Conservation (phyloP, 148 eudicot genomes). For the Vaccinium macrocarpon region DNA sequence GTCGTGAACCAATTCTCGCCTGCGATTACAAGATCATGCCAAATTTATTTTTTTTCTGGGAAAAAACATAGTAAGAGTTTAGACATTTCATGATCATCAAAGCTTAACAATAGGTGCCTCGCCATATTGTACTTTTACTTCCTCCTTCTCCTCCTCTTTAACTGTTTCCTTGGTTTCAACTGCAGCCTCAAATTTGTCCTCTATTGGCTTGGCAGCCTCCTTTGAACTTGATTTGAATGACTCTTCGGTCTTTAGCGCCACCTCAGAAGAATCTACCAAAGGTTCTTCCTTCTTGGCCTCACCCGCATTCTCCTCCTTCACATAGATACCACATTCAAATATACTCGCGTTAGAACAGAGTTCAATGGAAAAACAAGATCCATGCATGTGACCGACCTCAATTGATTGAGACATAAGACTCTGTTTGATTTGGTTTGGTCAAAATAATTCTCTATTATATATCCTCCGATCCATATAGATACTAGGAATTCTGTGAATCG, state of each 20-base stretch:
- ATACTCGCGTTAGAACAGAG: too few relatives aligned
- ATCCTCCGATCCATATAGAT: slow-evolving; percentile 30
- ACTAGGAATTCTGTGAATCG: neutral
- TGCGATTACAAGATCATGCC: neutral
- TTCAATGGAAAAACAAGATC: too few relatives aligned
- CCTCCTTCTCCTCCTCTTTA: slow-evolving; percentile 14
- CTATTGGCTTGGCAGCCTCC: slow-evolving; percentile 17
- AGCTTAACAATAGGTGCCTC: slow-evolving; percentile 44
- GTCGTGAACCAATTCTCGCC: neutral
- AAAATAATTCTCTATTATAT: too few relatives aligned
- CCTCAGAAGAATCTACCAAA: neutral
- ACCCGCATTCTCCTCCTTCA: slow-evolving; percentile 46
- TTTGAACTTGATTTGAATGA: slow-evolving; percentile 17
- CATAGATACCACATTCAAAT: neutral
- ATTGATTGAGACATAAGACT: too few relatives aligned
- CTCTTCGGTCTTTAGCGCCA: neutral
- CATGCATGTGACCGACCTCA: too few relatives aligned
- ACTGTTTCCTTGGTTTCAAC: slow-evolving; percentile 12
- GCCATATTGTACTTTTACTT: neutral
- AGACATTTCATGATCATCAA: neutral
- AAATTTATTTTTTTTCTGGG: neutral
- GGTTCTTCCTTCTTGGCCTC: slow-evolving; percentile 19
- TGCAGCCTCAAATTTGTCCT: slow-evolving; percentile 26
- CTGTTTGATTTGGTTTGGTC: too few relatives aligned
- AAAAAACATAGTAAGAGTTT: neutral